phyloP scores from a whole-genome alignment of 257 asterid genomes.

The Salvia splendens region DNA sequence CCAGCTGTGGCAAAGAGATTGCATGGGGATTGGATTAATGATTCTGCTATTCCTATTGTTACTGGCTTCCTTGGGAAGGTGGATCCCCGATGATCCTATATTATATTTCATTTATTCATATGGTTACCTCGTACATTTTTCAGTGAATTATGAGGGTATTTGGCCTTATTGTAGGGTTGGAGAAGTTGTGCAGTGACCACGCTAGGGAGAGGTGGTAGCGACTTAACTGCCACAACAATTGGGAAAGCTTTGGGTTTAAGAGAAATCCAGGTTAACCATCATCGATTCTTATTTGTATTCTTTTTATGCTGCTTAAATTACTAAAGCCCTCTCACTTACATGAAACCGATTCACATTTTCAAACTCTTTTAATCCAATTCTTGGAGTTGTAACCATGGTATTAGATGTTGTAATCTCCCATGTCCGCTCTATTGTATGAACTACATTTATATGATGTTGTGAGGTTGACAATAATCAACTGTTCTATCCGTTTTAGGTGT shows the following conservation, averaged over 20 bases:
- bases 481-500: constrained; percentile 55
- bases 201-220: constrained; percentile 94
- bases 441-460: no score
- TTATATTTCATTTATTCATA: background rate
- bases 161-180: constrained; percentile 61
- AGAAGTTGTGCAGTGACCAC: constrained; percentile 83
- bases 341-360: constrained; percentile 6
- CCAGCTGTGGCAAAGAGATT: constrained; percentile 90
- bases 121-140: constrained; percentile 4
- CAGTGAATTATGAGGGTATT: constrained; percentile 9
- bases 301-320: background rate
- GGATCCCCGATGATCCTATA: constrained; percentile 5
- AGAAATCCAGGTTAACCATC: constrained; percentile 72
- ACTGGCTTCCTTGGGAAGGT: constrained; percentile 98
- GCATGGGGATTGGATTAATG: constrained; percentile 67
- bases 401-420: no score
- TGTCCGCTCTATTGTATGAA: no score
- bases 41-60: constrained; percentile 85
- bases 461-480: constrained; percentile 19
- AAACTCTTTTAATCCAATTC: no score
- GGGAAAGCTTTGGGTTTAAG: constrained; percentile 85
- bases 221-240: constrained; percentile 90
- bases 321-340: background rate
- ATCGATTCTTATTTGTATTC: background rate
- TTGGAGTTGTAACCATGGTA: no score